These are phyloP conservation scores for Trifolium dubium DNA, from an alignment of 306 rosid species.

Conservation along the genomic window DNA sequence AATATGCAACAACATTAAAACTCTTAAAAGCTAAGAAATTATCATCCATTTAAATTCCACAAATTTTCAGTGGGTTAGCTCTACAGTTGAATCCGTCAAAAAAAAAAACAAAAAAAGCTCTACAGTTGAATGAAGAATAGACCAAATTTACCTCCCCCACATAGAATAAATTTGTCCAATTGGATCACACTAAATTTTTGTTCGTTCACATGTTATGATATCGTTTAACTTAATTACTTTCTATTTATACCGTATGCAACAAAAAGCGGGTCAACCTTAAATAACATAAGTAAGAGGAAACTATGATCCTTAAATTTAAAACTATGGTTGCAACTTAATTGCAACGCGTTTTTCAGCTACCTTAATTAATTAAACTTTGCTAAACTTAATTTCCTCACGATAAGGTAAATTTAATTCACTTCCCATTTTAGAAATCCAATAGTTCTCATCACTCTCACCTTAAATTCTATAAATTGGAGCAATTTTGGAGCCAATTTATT, in stretches of 20 bases:
- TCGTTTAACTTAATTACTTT: background rate
- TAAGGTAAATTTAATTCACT: slow-evolving; percentile 27
- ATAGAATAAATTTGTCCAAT: background rate
- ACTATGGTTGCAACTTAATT: background rate
- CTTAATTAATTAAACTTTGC: slow-evolving; percentile 17
- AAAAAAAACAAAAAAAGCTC: too few relatives aligned
- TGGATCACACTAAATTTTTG: background rate
- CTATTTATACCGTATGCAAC: background rate
- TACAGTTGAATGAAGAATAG: too few relatives aligned
- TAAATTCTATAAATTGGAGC: slow-evolving; percentile 28
- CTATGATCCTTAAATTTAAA: background rate
- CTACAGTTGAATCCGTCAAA: too few relatives aligned
- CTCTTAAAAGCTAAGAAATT: too few relatives aligned
- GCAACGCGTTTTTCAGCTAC: slow-evolving; percentile 6
- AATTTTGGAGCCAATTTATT: background rate
- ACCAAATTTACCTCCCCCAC: too few relatives aligned
- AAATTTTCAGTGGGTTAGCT: too few relatives aligned
- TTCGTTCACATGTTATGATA: background rate
- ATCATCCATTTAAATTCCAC: too few relatives aligned
- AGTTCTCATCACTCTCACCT: background rate
- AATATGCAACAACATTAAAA: too few relatives aligned
- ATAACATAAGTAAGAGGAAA: slow-evolving; percentile 1
- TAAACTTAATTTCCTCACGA: background rate
- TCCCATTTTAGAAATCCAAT: background rate
- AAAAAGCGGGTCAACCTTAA: slow-evolving; percentile 4